Conservation (phyloP, 2,329 filamentous ascomycete species). For the Chrysosporium keratinophilum region DNA sequence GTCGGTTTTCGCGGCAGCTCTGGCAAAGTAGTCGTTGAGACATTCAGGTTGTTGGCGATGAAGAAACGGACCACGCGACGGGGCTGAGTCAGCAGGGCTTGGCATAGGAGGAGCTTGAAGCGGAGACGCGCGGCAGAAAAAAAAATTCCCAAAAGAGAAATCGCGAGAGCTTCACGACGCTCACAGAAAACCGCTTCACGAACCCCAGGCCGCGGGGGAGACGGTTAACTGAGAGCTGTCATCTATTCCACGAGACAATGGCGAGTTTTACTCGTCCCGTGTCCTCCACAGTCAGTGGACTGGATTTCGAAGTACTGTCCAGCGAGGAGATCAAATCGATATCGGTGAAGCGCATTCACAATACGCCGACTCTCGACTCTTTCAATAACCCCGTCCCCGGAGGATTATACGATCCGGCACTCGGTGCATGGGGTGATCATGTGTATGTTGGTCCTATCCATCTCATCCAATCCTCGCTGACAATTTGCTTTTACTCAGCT, state of each 20-base stretch:
- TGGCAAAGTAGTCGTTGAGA: background rate
- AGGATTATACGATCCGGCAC: constrained; percentile 81
- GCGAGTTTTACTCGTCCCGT: constrained; percentile 58
- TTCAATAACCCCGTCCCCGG: constrained; percentile 80
- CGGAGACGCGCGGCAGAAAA: constrained; percentile 8
- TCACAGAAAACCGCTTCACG: background rate
- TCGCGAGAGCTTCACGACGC: background rate
- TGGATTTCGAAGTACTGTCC: constrained; percentile 81
- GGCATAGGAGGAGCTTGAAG: background rate
- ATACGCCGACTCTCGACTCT: constrained; percentile 86
- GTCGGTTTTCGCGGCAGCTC: background rate
- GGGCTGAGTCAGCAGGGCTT: constrained; percentile 7
- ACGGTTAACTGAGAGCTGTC: background rate
- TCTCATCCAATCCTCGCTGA: constrained; percentile 1
- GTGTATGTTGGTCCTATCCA: constrained; percentile 46
- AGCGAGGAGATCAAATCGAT: constrained; percentile 73
- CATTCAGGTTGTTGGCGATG: background rate
- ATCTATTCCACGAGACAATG: constrained; percentile 24
- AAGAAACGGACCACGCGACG: background rate
- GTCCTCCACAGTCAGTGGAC: constrained; percentile 68
- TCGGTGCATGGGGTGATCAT: constrained; percentile 81
- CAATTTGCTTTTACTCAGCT: constrained; percentile 44
- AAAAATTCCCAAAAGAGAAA: background rate
- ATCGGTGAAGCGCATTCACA: constrained; percentile 89
- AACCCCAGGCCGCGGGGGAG: background rate